These are phyloP conservation scores for Colletotrichum sp. DNA, from an alignment of 2,329 filamentous ascomycete species.

Conservation along the genomic window DNA sequence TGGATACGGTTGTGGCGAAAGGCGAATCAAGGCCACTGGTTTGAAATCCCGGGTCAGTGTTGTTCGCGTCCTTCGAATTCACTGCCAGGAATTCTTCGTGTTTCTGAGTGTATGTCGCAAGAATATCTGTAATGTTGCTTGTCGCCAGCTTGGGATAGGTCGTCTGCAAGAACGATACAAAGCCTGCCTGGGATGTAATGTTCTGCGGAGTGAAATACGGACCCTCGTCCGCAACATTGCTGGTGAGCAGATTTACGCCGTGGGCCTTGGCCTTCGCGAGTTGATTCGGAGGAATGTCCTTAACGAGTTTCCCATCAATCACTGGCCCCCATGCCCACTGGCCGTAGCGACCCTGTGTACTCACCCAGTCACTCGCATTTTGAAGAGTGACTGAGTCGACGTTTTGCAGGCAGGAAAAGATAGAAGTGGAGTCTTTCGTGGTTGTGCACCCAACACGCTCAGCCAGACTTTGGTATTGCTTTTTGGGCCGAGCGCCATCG, in stretches of 20 bases:
- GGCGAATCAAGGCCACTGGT: background rate
- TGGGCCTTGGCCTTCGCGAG: background rate
- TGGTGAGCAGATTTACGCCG: background rate
- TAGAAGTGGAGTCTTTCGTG: background rate
- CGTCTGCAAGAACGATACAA: background rate
- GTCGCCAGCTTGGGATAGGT: background rate
- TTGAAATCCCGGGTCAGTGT: conserved; percentile 5
- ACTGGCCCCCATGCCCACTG: conserved; percentile 9
- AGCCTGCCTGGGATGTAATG: background rate
- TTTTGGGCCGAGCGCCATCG: background rate
- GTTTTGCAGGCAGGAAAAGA: background rate
- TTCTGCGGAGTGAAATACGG: conserved; percentile 4
- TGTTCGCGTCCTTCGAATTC: conserved; percentile 2
- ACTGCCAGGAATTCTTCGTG: background rate
- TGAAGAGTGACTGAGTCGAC: background rate
- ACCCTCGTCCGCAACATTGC: conserved; percentile 11
- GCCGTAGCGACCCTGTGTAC: background rate
- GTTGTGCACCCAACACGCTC: background rate
- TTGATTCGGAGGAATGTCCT: background rate
- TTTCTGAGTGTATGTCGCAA: background rate
- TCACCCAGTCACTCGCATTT: conserved; percentile 14
- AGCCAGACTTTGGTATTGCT: background rate
- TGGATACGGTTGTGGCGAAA: background rate
- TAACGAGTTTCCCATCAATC: conserved; percentile 1
- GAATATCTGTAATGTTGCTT: background rate